phyloP scores from a whole-genome alignment of 768 basidiomycete species.

The Inosperma sp. region DNA sequence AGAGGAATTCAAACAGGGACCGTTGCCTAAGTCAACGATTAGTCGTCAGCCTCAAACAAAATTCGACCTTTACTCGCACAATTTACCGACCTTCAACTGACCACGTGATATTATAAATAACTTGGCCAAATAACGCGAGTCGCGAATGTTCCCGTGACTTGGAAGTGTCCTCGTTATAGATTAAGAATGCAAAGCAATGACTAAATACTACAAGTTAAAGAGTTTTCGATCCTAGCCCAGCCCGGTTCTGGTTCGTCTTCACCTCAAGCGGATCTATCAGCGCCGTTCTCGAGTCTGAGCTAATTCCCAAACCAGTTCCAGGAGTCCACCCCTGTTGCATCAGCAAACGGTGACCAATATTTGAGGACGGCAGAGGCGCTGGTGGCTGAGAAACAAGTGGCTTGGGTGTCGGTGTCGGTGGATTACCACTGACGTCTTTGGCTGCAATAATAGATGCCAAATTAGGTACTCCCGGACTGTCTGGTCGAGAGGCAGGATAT shows the following conservation, averaged over 20 bases:
- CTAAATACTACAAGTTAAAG: no score
- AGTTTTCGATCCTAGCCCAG: constrained; percentile 50
- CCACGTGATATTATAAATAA: constrained; percentile 36
- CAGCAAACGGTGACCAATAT: constrained; percentile 65
- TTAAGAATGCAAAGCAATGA: background rate
- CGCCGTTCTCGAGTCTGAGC: constrained; percentile 34
- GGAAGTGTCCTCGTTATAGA: constrained; percentile 5
- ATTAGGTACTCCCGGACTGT: constrained; percentile 46
- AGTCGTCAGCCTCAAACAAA: constrained; percentile 40
- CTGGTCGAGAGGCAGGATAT: constrained; percentile 46
- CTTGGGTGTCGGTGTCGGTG: background rate
- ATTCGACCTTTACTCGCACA: constrained; percentile 18
- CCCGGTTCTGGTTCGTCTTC: constrained; percentile 38
- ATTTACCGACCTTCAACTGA: constrained; percentile 22
- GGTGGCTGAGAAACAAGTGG: constrained; percentile 38
- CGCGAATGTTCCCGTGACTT: constrained; percentile 15
- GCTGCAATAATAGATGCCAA: constrained; percentile 15
- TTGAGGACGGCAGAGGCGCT: constrained; percentile 47
- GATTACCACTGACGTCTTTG: background rate
- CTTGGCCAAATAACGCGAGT: constrained; percentile 32
- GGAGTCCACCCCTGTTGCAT: constrained; percentile 77
- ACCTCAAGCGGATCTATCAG: constrained; percentile 58
- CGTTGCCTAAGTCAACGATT: constrained; percentile 22
- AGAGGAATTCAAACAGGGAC: constrained; percentile 27
- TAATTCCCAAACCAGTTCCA: constrained; percentile 50